phyloP scores from a whole-genome alignment of 805 yeast genomes.

The Wickerhamomyces subpelliculosus region DNA sequence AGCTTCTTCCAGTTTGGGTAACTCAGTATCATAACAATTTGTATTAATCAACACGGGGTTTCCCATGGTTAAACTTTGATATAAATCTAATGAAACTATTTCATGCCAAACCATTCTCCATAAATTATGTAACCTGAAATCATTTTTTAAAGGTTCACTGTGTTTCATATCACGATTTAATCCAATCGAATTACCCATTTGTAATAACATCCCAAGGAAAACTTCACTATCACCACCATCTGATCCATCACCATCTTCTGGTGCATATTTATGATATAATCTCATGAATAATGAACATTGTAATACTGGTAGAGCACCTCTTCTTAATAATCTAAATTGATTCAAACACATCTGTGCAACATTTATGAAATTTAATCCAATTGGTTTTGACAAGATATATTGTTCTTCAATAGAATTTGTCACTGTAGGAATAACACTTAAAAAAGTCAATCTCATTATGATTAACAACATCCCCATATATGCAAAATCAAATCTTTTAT shows the following conservation, averaged over 20 bases:
- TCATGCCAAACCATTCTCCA: conserved; percentile 57
- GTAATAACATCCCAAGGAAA: conserved; percentile 41
- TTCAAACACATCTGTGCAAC: conserved; percentile 50
- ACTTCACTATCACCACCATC: conserved; percentile 46
- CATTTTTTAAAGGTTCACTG: conserved; percentile 12
- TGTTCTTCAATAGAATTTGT: conserved; percentile 16
- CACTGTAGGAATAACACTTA: conserved; percentile 13
- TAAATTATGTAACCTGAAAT: conserved; percentile 31
- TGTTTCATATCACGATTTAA: conserved; percentile 50
- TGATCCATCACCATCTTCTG: conserved; percentile 52
- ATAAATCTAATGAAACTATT: conserved; percentile 38
- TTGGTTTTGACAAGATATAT: conserved; percentile 39
- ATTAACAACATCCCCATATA: conserved; percentile 15
- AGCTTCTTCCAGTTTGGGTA: conserved; percentile 32
- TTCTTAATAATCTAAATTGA: conserved; percentile 43
- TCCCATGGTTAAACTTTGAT: conserved; percentile 42
- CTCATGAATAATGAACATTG: conserved; percentile 49
- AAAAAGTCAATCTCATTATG: conserved; percentile 16
- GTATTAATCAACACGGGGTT: conserved; percentile 33
- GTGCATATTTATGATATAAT: conserved; percentile 41
- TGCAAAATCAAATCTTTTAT: conserved; percentile 21
- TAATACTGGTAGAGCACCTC: conserved; percentile 42
- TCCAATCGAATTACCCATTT: conserved; percentile 53
- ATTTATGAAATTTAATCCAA: conserved; percentile 36
- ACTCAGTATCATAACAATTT: conserved; percentile 42